phyloP scores from a whole-genome alignment of 805 yeast genomes.

The Starmera amethionina region DNA sequence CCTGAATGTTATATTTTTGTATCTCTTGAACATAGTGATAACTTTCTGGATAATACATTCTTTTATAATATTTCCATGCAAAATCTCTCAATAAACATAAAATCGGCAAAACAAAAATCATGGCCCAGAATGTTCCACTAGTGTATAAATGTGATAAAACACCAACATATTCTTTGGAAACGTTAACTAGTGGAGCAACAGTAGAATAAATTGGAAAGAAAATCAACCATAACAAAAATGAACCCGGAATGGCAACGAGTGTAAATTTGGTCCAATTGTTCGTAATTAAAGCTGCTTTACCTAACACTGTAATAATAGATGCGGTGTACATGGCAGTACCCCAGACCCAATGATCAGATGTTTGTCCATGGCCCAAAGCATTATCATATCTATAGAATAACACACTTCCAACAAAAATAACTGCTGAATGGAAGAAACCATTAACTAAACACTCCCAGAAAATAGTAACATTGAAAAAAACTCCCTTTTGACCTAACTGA shows the following conservation, averaged over 20 bases:
- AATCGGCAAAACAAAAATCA: slow-evolving; percentile 61
- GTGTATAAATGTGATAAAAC: slow-evolving; percentile 69
- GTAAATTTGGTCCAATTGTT: slow-evolving; percentile 95
- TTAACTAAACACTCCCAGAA: slow-evolving; percentile 98
- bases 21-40: slow-evolving; percentile 95
- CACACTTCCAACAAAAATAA: slow-evolving; percentile 65
- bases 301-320: slow-evolving; percentile 80
- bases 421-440: slow-evolving; percentile 89
- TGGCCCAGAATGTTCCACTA: slow-evolving; percentile 75
- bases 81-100: slow-evolving; percentile 81
- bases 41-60: slow-evolving; percentile 85
- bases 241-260: slow-evolving; percentile 88
- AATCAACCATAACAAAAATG: slow-evolving; percentile 71
- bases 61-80: slow-evolving; percentile 88
- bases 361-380: slow-evolving; percentile 53
- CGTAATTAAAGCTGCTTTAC: slow-evolving; percentile 89
- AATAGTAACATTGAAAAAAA: slow-evolving; percentile 79
- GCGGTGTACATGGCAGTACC: slow-evolving; percentile 86
- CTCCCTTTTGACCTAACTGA: slow-evolving; percentile 80
- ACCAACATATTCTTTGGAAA: slow-evolving; percentile 80
- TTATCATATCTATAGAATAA: slow-evolving; percentile 62
- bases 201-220: slow-evolving; percentile 83
- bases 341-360: slow-evolving; percentile 90
- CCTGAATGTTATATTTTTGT: slow-evolving; percentile 89
- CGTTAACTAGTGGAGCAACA: slow-evolving; percentile 73